Evolutionary conservation across 1,284 basidiomycete genomes (phyloP).

Genomic region (Ceratobasidium theobromae): DNA sequence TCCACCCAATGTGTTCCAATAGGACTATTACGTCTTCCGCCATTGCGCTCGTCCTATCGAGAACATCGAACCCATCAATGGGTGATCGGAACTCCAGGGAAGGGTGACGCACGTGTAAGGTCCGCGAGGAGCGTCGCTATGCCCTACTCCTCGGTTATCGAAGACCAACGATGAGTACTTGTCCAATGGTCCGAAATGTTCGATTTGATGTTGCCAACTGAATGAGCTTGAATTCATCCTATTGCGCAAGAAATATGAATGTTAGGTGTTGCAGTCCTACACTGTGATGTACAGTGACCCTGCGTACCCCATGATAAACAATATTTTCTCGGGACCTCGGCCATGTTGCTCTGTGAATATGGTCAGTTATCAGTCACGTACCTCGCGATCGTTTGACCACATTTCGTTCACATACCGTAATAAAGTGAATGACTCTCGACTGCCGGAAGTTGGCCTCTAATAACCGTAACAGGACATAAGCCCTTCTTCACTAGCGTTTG

Average conservation of each 20-base stretch:
- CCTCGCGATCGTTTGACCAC: too few relatives aligned
- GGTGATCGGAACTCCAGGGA: neutral
- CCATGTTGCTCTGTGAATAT: slow-evolving; percentile 61
- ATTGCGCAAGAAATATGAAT: neutral
- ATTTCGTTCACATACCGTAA: slow-evolving; percentile 48
- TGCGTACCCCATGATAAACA: slow-evolving; percentile 69
- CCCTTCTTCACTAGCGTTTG: slow-evolving; percentile 64
- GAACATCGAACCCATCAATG: too few relatives aligned
- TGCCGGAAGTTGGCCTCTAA: slow-evolving; percentile 54
- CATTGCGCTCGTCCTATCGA: slow-evolving; percentile 68
- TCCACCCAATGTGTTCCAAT: slow-evolving; percentile 76
- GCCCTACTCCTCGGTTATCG: slow-evolving; percentile 86
- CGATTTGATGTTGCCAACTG: slow-evolving; percentile 54
- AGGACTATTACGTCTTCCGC: slow-evolving; percentile 73
- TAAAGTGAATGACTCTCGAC: slow-evolving; percentile 71
- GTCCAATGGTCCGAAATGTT: slow-evolving; percentile 48
- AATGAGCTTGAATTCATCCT: slow-evolving; percentile 64
- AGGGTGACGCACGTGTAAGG: slow-evolving; percentile 56
- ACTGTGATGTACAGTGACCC: too few relatives aligned
- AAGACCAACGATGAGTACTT: slow-evolving; percentile 71
- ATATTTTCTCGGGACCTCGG: slow-evolving; percentile 58
- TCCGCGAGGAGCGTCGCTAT: slow-evolving; percentile 68
- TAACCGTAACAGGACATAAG: slow-evolving; percentile 65
- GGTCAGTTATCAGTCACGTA: neutral
- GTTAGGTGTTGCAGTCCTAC: too few relatives aligned